A percentile compares a stretch with the other conserved stretches of the same genome.
Evolutionary conservation across 306 rosid species (phyloP).

Genomic region (Quercus glauca): DNA sequence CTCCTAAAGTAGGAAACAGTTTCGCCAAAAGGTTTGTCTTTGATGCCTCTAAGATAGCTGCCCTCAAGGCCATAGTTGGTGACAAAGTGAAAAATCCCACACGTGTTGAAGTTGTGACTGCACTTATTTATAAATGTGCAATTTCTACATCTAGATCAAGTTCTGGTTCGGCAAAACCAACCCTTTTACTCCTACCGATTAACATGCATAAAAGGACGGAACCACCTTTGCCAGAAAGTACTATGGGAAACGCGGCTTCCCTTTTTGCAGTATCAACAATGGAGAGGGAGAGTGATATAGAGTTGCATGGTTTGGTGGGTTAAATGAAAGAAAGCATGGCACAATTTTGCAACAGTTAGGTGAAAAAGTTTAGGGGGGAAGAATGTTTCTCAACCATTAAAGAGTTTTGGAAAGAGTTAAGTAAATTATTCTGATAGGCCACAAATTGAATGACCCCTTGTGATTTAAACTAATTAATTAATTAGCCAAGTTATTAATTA

Average conservation of each 20-base stretch:
- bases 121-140: conserved; percentile 25
- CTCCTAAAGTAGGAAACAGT: not conserved
- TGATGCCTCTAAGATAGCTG: conserved; percentile 15
- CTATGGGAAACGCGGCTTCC: conserved; percentile 35
- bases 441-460: no score
- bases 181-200: not conserved
- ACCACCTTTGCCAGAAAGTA: conserved; percentile 26
- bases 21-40: conserved; percentile 37
- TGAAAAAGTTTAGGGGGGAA: conserved; percentile 1
- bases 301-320: conserved; percentile 25
- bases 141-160: conserved; percentile 15
- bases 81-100: conserved; percentile 30
- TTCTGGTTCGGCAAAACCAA: not conserved
- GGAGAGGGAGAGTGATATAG: not conserved
- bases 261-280: not conserved
- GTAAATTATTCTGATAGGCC: no score
- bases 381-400: not conserved
- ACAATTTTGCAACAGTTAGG: conserved; percentile 8
- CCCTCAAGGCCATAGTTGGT: conserved; percentile 26
- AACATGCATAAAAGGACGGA: conserved; percentile 35
- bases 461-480: no score
- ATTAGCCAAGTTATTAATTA: no score
- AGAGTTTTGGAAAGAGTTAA: not conserved
- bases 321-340: conserved; percentile 11
- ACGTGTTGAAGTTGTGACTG: conserved; percentile 38